These are phyloP conservation scores for Margaritispora aquatica DNA, from an alignment of 495 filamentous ascomycete species.

Conservation along the genomic window DNA sequence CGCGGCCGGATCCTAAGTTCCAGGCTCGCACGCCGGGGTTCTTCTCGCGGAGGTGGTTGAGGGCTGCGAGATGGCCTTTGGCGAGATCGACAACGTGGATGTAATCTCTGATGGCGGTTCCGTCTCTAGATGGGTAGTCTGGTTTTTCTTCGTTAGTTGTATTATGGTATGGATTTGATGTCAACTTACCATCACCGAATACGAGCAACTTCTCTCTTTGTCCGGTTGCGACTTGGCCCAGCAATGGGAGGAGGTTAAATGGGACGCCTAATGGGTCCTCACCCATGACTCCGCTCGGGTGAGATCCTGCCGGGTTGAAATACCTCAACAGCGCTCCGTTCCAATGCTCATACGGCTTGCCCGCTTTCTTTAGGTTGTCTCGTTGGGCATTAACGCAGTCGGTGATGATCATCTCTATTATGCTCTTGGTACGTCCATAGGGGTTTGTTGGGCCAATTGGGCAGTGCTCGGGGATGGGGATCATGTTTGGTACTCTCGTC, in stretches of 20 bases:
- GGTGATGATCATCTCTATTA: slow-evolving; percentile 83
- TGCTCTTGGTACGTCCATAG: slow-evolving; percentile 91
- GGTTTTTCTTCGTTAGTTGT: not conserved
- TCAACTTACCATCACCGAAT: slow-evolving; percentile 88
- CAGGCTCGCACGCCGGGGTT: slow-evolving; percentile 92
- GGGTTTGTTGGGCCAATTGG: slow-evolving; percentile 95
- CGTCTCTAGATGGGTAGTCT: slow-evolving; percentile 89
- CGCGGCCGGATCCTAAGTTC: slow-evolving; percentile 95
- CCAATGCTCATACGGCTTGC: slow-evolving; percentile 73
- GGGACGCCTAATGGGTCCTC: slow-evolving; percentile 95
- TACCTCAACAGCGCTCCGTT: slow-evolving; percentile 92
- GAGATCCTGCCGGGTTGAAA: slow-evolving; percentile 94
- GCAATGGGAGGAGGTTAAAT: slow-evolving; percentile 89
- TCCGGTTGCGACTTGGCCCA: slow-evolving; percentile 93
- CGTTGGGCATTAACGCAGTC: slow-evolving; percentile 87
- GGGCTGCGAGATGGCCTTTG: slow-evolving; percentile 80
- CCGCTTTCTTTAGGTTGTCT: slow-evolving; percentile 72
- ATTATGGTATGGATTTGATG: not conserved
- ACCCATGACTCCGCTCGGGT: slow-evolving; percentile 96
- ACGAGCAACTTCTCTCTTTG: slow-evolving; percentile 92
- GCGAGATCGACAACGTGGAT: slow-evolving; percentile 89
- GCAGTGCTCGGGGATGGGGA: slow-evolving; percentile 95
- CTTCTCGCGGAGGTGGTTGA: slow-evolving; percentile 84
- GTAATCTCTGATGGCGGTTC: slow-evolving; percentile 66
- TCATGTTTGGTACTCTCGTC: slow-evolving; percentile 94